phyloP scores from a whole-genome alignment of 495 filamentous ascomycete species.

The Trichodelitschia bisporula region DNA sequence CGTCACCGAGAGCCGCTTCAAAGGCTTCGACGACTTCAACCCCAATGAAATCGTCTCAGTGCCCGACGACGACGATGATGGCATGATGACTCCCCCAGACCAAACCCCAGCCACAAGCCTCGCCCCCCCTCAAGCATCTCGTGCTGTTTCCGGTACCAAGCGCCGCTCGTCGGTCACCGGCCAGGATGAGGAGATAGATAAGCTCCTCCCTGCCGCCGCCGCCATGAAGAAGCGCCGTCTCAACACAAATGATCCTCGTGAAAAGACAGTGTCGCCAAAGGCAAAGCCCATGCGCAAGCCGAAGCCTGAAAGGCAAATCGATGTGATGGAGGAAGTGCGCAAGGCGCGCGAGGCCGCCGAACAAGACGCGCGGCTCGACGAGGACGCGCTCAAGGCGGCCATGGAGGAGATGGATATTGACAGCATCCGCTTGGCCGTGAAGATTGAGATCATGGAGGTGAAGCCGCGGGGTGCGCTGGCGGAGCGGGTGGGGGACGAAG shows the following conservation, averaged over 20 bases:
- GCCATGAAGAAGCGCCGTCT: conserved; percentile 46
- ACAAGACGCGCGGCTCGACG: conserved; percentile 30
- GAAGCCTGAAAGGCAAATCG: conserved; percentile 19
- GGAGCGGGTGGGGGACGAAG: no score
- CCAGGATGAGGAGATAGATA: conserved; percentile 22
- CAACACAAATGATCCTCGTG: conserved; percentile 16
- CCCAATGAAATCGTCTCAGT: no score
- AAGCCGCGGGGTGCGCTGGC: conserved; percentile 4
- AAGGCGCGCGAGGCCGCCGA: conserved; percentile 46
- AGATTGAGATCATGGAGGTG: conserved; percentile 61
- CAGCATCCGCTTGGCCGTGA: conserved; percentile 47
- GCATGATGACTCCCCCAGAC: no score
- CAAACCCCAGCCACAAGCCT: no score
- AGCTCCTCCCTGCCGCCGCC: conserved; percentile 42
- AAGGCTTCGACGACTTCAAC: conserved; percentile 46
- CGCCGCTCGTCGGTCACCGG: conserved; percentile 3
- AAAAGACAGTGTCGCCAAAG: conserved; percentile 8
- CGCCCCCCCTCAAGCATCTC: no score
- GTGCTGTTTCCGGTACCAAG: not conserved
- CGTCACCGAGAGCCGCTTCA: conserved; percentile 33
- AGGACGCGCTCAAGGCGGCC: conserved; percentile 25
- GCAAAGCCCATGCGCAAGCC: conserved; percentile 1
- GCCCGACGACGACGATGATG: conserved; percentile 9
- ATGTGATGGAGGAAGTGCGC: conserved; percentile 44
- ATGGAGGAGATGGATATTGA: conserved; percentile 38